Percentiles rank a stretch among this genome's conserved stretches.
Conservation (phyloP, 2,329 filamentous ascomycete species). For the Aschersonia sp. region DNA sequence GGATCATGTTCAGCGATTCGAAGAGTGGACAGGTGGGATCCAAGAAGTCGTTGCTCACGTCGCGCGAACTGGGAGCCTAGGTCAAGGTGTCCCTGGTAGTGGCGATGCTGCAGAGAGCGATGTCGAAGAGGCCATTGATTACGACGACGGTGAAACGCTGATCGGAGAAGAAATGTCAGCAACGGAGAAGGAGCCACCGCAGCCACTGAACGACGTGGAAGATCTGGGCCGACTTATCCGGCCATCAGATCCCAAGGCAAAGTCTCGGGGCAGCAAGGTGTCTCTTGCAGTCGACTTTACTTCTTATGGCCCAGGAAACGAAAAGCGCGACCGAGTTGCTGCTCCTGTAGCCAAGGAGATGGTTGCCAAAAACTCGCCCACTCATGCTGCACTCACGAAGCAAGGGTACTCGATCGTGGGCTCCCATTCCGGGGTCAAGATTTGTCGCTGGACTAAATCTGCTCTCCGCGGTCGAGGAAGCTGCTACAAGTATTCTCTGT, state of each 20-base stretch:
- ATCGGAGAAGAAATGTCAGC: conserved; percentile 24
- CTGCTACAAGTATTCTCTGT: conserved; percentile 97
- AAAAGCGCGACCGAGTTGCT: conserved; percentile 24
- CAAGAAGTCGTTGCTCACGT: conserved; percentile 53
- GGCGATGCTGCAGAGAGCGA: conserved; percentile 78
- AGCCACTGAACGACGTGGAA: conserved; percentile 62
- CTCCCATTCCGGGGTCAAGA: conserved; percentile 91
- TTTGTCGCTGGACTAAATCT: conserved; percentile 97
- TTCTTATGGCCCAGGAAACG: conserved; percentile 43
- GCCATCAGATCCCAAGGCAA: conserved; percentile 23
- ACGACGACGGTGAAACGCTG: conserved; percentile 37
- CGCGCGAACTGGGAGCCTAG: conserved; percentile 42
- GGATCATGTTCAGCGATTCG: conserved; percentile 51
- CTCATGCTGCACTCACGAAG: conserved; percentile 78
- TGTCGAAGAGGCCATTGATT: conserved; percentile 51
- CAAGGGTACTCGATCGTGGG: conserved; percentile 94
- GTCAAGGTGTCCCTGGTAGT: conserved; percentile 59
- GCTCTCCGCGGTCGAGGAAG: conserved; percentile 84
- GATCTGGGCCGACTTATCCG: conserved; percentile 59
- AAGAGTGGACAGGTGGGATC: conserved; percentile 68
- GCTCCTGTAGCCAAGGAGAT: conserved; percentile 59
- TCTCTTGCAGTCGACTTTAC: conserved; percentile 79
- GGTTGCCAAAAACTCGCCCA: conserved; percentile 84
- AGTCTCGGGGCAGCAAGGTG: conserved; percentile 14
- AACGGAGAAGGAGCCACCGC: conserved; percentile 18